Base-by-base conservation (phyloP, 139 green algal genomes). In the Diplosphaera chodatii region DNA sequence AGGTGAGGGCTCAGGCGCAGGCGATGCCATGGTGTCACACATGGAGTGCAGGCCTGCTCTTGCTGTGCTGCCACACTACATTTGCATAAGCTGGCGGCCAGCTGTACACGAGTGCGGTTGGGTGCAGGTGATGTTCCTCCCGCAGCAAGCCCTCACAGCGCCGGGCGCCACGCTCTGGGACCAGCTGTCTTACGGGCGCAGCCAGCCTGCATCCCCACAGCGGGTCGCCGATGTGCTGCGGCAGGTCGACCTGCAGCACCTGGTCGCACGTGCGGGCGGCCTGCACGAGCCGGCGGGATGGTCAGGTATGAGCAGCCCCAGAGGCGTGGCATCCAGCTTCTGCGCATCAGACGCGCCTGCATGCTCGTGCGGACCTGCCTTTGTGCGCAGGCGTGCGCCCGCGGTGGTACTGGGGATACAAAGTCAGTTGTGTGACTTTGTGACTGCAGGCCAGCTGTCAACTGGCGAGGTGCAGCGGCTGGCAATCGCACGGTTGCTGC, bases 381-480 rank as follows among this genome's bases (percentile, higher is more conserved):
- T 30, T 4, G 55, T 64, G 21, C 6, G n/a, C 23, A 64, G 55
- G n/a, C n/a, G n/a, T n/a, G n/a, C n/a, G n/a, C n/a, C n/a, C 22
- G 22, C 25, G 55, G 25, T n/a, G 10, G 21, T 30, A 4, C 55
- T 30, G 55, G 55, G 16, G 55, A 15, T 63, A 27, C 62, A 71
- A 3, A 18, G 48, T 32, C n/a, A n/a, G n/a, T n/a, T n/a, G n/a
- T n/a, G n/a, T n/a, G n/a, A n/a, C n/a, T n/a, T n/a, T n/a, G n/a
- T n/a, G n/a, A 79, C 74, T 79, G 74, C 41, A 23, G 73, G 66
- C 20, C 66, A 70, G 37, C 65, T 92, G 28, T 91, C 87, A 0
- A 77, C 80, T 18, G 87, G 87, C 2, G 83, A 92, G 79, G 64
- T 87, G 67, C 87, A 92, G 74, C 80, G 87, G 25, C 33, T 92